Percentiles rank a stretch among this genome's conserved stretches.
phyloP scores from a whole-genome alignment of 2,329 filamentous ascomycete species.

The Diplodia mutila region DNA sequence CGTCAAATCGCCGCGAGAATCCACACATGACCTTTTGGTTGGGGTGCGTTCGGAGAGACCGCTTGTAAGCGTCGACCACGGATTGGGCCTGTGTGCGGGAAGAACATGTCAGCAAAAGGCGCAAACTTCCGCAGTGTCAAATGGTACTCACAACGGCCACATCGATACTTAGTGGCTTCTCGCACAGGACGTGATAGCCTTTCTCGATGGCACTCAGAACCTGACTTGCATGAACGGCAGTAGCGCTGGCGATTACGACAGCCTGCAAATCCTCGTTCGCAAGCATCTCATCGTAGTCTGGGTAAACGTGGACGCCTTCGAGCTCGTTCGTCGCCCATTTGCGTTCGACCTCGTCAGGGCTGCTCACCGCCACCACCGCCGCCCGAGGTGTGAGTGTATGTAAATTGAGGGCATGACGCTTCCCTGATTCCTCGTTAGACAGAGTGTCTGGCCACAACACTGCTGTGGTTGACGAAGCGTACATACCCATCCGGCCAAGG shows the following conservation, averaged over 20 bases:
- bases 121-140: not conserved
- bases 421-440: slow-evolving; percentile 35
- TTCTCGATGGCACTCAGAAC: slow-evolving; percentile 41
- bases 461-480: not conserved
- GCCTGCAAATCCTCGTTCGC: slow-evolving; percentile 46
- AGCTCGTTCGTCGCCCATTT: slow-evolving; percentile 51
- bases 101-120: not conserved
- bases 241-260: slow-evolving; percentile 44
- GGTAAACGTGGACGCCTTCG: slow-evolving; percentile 50
- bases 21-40: slow-evolving; percentile 50
- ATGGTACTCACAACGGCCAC: slow-evolving; percentile 23
- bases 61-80: slow-evolving; percentile 42
- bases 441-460: not conserved
- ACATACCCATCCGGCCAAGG: slow-evolving; percentile 53
- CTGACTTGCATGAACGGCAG: slow-evolving; percentile 41
- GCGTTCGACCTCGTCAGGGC: slow-evolving; percentile 51
- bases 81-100: not conserved
- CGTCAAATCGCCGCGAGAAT: slow-evolving; percentile 52
- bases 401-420: slow-evolving; percentile 56
- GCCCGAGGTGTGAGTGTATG: slow-evolving; percentile 52
- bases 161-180: slow-evolving; percentile 44
- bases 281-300: slow-evolving; percentile 54
- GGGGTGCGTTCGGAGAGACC: slow-evolving; percentile 30
- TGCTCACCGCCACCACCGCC: slow-evolving; percentile 55
- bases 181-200: slow-evolving; percentile 42